A percentile compares a stretch with the other conserved stretches of the same genome.
phyloP scores from a whole-genome alignment of 1,284 basidiomycete genomes.

The Puccinia horiana region DNA sequence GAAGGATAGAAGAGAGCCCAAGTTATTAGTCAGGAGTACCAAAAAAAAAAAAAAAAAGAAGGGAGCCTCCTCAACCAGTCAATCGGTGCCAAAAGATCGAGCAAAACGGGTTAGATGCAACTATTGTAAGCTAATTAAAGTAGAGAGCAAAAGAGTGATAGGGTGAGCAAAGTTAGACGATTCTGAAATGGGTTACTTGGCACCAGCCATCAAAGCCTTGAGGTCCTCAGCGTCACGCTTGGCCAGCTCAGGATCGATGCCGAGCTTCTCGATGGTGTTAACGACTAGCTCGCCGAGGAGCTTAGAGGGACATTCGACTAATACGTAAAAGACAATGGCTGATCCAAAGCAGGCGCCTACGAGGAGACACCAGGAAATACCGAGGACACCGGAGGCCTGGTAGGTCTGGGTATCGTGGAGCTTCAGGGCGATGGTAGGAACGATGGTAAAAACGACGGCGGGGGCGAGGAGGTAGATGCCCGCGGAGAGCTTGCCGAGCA shows the following conservation, averaged over 20 bases:
- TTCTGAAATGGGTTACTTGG: background rate
- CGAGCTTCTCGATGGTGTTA: conserved; percentile 53
- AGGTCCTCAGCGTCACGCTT: conserved; percentile 42
- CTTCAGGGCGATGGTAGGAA: conserved; percentile 55
- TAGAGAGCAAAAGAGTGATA: background rate
- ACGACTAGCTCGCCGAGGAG: conserved; percentile 55
- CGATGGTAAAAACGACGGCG: conserved; percentile 56
- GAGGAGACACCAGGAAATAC: conserved; percentile 55
- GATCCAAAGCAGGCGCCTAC: conserved; percentile 54
- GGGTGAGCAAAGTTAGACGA: background rate
- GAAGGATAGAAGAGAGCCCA: no score
- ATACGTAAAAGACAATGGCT: conserved; percentile 56
- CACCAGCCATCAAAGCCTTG: conserved; percentile 19
- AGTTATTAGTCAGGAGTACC: no score
- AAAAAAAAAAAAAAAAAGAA: no score
- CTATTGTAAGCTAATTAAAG: no score
- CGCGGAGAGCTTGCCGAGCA: conserved; percentile 55
- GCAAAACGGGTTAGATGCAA: no score
- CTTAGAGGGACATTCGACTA: conserved; percentile 57
- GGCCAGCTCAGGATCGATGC: conserved; percentile 36
- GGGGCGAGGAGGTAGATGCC: conserved; percentile 57
- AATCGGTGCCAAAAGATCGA: no score
- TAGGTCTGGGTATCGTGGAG: conserved; percentile 54
- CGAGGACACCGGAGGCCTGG: conserved; percentile 54
- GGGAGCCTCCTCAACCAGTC: no score